Percentiles rank a stretch among this genome's conserved stretches.
Conservation (phyloP, 352 stramenopile species). For the Albugo laibachii region DNA sequence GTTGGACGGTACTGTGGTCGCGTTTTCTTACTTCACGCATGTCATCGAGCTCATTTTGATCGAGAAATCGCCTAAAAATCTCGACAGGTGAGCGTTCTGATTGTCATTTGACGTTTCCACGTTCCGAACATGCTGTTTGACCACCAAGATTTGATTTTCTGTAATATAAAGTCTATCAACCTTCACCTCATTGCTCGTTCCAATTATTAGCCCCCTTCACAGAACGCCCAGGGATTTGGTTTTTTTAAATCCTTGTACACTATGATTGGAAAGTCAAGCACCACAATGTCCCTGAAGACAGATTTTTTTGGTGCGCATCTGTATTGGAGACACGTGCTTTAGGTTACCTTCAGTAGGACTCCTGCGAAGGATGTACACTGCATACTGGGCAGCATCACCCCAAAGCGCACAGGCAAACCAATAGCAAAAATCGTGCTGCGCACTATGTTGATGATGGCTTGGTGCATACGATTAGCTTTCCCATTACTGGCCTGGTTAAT, state of each 20-base stretch:
- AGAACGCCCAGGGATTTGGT: background rate
- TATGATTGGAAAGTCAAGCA: background rate
- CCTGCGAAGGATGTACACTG: background rate
- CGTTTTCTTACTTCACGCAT: too few relatives aligned
- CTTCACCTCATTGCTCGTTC: too few relatives aligned
- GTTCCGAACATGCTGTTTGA: too few relatives aligned
- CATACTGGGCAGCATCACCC: background rate
- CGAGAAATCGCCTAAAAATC: too few relatives aligned
- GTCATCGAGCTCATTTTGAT: too few relatives aligned
- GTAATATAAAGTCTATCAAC: too few relatives aligned
- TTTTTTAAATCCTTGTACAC: background rate
- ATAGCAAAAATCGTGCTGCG: background rate
- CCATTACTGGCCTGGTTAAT: background rate
- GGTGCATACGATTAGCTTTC: background rate
- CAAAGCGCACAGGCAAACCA: background rate
- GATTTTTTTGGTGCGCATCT: background rate
- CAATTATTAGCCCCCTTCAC: background rate
- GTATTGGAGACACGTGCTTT: background rate
- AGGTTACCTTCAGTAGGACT: background rate
- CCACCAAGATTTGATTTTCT: too few relatives aligned
- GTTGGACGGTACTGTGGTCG: too few relatives aligned
- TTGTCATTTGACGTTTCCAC: too few relatives aligned
- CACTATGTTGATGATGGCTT: background rate
- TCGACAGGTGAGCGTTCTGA: too few relatives aligned
- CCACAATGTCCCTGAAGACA: background rate